Evolutionary conservation across 2,329 filamentous ascomycete species (phyloP).

Genomic region (Cercospora sp.): DNA sequence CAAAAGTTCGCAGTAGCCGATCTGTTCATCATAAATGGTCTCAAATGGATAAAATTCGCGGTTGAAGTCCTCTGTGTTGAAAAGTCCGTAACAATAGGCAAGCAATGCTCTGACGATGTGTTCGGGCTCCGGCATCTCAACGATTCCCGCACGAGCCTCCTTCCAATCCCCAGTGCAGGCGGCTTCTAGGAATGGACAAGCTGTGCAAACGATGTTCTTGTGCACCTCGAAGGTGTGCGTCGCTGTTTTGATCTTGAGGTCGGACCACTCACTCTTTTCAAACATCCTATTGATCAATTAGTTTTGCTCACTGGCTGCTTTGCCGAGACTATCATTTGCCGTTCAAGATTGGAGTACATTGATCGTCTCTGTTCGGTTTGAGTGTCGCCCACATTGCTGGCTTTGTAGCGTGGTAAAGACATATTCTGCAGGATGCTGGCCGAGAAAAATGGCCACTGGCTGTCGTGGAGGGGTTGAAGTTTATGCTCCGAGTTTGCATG

Average conservation of each 20-base stretch:
- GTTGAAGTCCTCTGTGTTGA: neutral
- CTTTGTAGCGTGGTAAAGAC: neutral
- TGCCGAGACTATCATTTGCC: neutral
- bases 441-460: too few species aligned
- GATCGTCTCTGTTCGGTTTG: neutral
- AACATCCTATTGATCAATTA: neutral
- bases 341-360: neutral
- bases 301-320: too few species aligned
- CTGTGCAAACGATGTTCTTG: constrained; percentile 3
- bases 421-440: neutral
- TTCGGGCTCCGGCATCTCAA: neutral
- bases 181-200: constrained; percentile 4
- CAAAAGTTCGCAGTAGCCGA: neutral
- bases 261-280: neutral
- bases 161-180: constrained; percentile 1
- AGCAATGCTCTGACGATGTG: neutral
- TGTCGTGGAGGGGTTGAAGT: neutral
- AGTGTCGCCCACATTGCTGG: neutral
- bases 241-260: constrained; percentile 2
- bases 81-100: neutral
- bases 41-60: too few species aligned
- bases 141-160: neutral
- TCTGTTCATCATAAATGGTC: too few species aligned
- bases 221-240: constrained; percentile 8
- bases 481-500: neutral